phyloP scores from a whole-genome alignment of 805 yeast species.

The Myxozyma neotropica region DNA sequence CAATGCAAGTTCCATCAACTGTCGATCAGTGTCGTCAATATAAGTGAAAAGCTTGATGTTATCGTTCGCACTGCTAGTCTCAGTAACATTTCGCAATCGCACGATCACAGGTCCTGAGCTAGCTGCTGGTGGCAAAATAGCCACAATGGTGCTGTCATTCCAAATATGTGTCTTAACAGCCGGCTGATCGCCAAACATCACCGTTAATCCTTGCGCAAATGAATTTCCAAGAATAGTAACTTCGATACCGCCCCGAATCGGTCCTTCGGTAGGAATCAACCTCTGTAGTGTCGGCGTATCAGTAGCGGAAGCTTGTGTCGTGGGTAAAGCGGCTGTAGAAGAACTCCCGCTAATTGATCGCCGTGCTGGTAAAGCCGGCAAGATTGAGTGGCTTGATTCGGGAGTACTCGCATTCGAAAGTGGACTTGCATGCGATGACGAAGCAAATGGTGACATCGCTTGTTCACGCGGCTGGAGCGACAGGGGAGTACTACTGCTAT shows the following conservation, averaged over 20 bases:
- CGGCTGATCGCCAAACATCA: constrained; percentile 71
- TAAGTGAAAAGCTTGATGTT: constrained; percentile 75
- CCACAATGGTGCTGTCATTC: constrained; percentile 92
- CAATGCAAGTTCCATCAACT: constrained; percentile 88
- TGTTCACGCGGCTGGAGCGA: constrained; percentile 9
- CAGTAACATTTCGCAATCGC: constrained; percentile 60
- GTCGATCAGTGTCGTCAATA: constrained; percentile 92
- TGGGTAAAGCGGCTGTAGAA: constrained; percentile 12
- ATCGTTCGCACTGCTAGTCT: constrained; percentile 22
- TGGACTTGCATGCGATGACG: constrained; percentile 24
- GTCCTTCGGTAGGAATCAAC: constrained; percentile 94
- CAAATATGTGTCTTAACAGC: constrained; percentile 83
- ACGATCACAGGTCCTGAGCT: constrained; percentile 91
- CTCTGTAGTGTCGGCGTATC: constrained; percentile 68
- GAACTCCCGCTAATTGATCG: constrained; percentile 3
- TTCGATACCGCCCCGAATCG: constrained; percentile 94
- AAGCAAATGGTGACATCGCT: not conserved
- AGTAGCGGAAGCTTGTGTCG: not conserved
- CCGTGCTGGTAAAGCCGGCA: not conserved
- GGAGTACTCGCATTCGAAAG: constrained; percentile 18
- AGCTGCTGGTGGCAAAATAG: constrained; percentile 89
- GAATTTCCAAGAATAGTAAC: constrained; percentile 86
- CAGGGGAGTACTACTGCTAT: constrained; percentile 24
- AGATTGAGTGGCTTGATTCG: constrained; percentile 11
- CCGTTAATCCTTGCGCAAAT: constrained; percentile 78